A percentile compares a stretch with the other conserved stretches of the same genome.
These are phyloP conservation scores for Penicillium paxilli DNA, from an alignment of 495 filamentous ascomycete genomes.

Conservation along the genomic window DNA sequence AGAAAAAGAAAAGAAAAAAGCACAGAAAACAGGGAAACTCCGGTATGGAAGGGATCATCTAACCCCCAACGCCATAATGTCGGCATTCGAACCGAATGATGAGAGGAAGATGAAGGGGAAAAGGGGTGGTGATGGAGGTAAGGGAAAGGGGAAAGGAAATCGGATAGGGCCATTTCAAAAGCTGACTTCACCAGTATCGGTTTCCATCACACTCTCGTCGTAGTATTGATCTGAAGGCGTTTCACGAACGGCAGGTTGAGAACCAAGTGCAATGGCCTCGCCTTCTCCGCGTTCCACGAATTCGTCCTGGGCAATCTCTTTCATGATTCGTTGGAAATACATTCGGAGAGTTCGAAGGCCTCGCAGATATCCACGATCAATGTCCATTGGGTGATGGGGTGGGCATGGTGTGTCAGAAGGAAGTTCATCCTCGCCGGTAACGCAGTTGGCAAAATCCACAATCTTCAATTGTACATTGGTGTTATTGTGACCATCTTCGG, in stretches of 20 bases:
- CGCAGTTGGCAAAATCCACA: slow-evolving; percentile 97
- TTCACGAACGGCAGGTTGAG: slow-evolving; percentile 30
- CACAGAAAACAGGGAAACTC: slow-evolving; percentile 3
- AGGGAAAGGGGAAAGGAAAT: not conserved
- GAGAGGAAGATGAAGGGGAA: not conserved
- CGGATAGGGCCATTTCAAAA: slow-evolving; percentile 25
- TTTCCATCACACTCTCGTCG: slow-evolving; percentile 46
- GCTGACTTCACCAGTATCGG: slow-evolving; percentile 47
- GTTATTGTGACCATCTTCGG: slow-evolving; percentile 50
- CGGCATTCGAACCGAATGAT: slow-evolving; percentile 6
- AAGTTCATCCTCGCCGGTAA: slow-evolving; percentile 77
- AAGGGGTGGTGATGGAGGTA: not conserved
- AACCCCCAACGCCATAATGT: slow-evolving; percentile 18
- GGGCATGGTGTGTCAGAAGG: slow-evolving; percentile 70
- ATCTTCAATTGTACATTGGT: slow-evolving; percentile 81
- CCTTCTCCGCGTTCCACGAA: slow-evolving; percentile 50
- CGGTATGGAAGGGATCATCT: slow-evolving; percentile 9
- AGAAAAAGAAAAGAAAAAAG: not conserved
- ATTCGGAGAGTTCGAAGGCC: slow-evolving; percentile 75
- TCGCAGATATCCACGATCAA: slow-evolving; percentile 87
- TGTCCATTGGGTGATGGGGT: slow-evolving; percentile 72
- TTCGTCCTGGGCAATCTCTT: slow-evolving; percentile 66
- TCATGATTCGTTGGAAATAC: slow-evolving; percentile 88
- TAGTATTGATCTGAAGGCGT: slow-evolving; percentile 36
- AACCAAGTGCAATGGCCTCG: slow-evolving; percentile 40